Base-by-base conservation (phyloP, 108 stramenopile species). In the Hondaea fermentalgiana region DNA sequence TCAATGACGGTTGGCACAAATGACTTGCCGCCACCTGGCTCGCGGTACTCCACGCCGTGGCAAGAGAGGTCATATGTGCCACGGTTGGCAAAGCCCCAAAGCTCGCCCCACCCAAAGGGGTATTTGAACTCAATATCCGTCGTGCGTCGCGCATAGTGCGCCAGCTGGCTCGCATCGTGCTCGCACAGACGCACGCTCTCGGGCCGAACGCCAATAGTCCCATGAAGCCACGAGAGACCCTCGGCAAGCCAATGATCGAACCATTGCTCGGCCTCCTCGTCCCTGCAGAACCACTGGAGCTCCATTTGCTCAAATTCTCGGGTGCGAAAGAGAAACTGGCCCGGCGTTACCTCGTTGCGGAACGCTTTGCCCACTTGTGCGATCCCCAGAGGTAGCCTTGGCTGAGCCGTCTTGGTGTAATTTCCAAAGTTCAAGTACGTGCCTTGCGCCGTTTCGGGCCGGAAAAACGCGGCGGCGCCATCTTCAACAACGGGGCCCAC, bases 251-350 rank as follows among this genome's bases (percentile, higher is more conserved):
- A 99, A 5, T 87, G 25, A 45, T 89, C 44, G n/a, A 87, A 44
- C 87, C 23, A 29, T 0, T 88, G 8, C 5, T n/a, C 55, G 16
- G 44, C 19, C 72, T 94, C 88, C 57, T 96, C 89, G 0, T 95
- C 96, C 59, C 93, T 94, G 72, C 96, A 96, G 87, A 98, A 98
- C 89, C 96, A 97, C 90, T 98, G 96, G 47, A 98, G 95, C 91
- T 99, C 98, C 96, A 97, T 97, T 93, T 99, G 98, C 92, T 98
- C 98, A 89, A 99, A 99, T 92, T 99, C 98, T 12, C 98, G 93
- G n/a, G 93, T 92, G 71, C 98, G 97, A 90, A 98, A 99, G 88
- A 99, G 96, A 90, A 97, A 99, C 88, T 98, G 97, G 21, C 97
- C 92, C 5, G 97, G 97, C 8, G 97, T 98, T 69, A 99, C 98